Evolutionary conservation across 2,329 filamentous ascomycete species (phyloP), one percentile per base, ranked within the genome.

Genomic region (Niveomyces coronatus): DNA sequence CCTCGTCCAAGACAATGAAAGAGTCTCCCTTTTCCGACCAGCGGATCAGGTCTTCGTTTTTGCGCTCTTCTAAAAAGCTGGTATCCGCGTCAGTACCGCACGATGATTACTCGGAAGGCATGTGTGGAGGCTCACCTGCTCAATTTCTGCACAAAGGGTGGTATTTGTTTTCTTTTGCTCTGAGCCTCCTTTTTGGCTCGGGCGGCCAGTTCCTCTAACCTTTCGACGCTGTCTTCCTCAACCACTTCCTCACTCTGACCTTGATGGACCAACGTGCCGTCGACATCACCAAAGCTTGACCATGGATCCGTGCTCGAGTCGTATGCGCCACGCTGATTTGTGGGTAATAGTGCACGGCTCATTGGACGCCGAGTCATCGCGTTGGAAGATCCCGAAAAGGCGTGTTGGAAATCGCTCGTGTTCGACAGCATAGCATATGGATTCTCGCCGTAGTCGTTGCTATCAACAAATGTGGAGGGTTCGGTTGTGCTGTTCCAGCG

Each of bases 1-100:
- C 91, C 61, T 98, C 91, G 53, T 98, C 89, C 8, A 96, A 65
- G 4, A 98, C 89, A 40, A 96, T 84, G 62, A 98, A 98, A 0
- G 89, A 95, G 53, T 94, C 87, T 20, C 91, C 91, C 53, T 89
- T 86, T 51, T 94, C 85, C 1, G 91, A 95, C 91, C 91, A 98
- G 49, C 89, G 79, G 54, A 98, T 98, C 34, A 96, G 69, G 23
- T 95, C 86, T 3, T 87, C 89, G 54, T 96, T 94, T 55, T 89
- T 89, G 27, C 81, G 80, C 53, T 93, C 82, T 52, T 98, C 88
- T 11, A 98, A 72, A 53, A 96, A 98, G 57, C 91, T 96, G n/a
- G 32, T 19, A 22, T n/a, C 20, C 0, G 22, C 4, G n/a, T 9
- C 16, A 47, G 59, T 41, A 59, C 52, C 36, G n/a, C n/a, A n/a